phyloP scores from a whole-genome alignment of 176 grass and related monocot genomes.

The Triticum monococcum region DNA sequence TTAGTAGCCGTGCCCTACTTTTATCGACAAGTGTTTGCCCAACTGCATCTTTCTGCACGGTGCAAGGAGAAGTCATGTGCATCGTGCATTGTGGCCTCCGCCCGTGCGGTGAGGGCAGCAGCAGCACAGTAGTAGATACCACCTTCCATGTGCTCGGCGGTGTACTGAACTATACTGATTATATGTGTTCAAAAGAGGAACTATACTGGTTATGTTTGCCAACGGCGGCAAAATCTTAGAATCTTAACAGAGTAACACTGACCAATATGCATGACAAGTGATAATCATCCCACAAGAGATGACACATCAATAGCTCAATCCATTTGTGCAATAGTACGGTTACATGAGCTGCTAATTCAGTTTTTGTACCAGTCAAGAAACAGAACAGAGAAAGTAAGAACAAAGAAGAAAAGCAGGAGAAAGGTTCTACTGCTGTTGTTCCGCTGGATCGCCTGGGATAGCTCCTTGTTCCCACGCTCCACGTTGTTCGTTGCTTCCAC shows the following conservation, averaged over 20 bases:
- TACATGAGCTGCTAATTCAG: conserved; percentile 19
- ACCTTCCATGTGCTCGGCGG: background rate
- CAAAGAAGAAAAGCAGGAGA: conserved; percentile 95
- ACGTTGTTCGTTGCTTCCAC: conserved; percentile 97
- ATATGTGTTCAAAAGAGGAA: too few relatives aligned
- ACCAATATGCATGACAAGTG: background rate
- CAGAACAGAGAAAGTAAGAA: conserved; percentile 85
- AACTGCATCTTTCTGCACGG: background rate
- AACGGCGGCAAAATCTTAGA: background rate
- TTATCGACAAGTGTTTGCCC: background rate
- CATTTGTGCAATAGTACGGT: background rate
- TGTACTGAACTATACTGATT: background rate
- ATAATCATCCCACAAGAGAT: background rate
- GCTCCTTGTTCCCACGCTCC: conserved; percentile 83
- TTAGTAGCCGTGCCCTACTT: background rate
- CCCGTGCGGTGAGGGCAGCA: background rate
- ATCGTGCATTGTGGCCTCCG: background rate
- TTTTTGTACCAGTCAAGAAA: conserved; percentile 93
- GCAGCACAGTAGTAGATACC: background rate
- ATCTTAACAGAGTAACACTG: background rate
- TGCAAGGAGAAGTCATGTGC: background rate
- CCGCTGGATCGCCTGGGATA: conserved; percentile 79
- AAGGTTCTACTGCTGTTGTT: conserved; percentile 97
- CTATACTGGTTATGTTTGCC: background rate
- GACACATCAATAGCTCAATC: background rate